Percentiles rank a stretch among this genome's conserved stretches.
Conservation (phyloP, 352 stramenopile species). For the Globisporangium perplexum region DNA sequence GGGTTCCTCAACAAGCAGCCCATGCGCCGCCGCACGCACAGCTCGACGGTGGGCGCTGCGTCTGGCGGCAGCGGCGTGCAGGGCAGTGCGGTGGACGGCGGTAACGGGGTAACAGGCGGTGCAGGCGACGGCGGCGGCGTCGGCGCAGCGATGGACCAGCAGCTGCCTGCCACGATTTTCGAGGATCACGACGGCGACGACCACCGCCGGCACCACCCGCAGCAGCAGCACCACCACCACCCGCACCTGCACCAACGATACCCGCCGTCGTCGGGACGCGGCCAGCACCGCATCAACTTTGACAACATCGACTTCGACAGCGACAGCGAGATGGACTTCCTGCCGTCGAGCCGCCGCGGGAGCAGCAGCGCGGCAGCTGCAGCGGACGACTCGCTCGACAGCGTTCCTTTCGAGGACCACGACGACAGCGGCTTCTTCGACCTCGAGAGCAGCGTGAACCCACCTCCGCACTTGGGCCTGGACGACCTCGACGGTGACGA, state of each 20-base stretch:
- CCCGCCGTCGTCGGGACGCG: conserved; percentile 38
- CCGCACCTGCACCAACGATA: conserved; percentile 9
- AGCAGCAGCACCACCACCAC: conserved; percentile 14
- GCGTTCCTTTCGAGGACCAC: conserved; percentile 49
- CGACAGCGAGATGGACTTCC: conserved; percentile 42
- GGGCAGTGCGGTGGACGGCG: conserved; percentile 10
- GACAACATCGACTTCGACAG: conserved; percentile 36
- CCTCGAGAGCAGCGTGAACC: conserved; percentile 33
- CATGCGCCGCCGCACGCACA: conserved; percentile 72
- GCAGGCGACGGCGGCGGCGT: conserved; percentile 3
- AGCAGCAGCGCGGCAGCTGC: conserved; percentile 14
- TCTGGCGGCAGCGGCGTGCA: conserved; percentile 10
- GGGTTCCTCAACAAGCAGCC: conserved; percentile 64
- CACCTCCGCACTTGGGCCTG: conserved; percentile 1
- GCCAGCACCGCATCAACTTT: conserved; percentile 56
- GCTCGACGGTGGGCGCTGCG: conserved; percentile 32
- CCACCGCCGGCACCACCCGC: conserved; percentile 14
- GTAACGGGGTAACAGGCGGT: conserved; percentile 1
- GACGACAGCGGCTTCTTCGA: conserved; percentile 37
- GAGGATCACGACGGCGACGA: conserved; percentile 29
- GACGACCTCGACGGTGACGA: conserved; percentile 19
- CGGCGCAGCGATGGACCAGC: conserved; percentile 24
- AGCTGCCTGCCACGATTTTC: conserved; percentile 49
- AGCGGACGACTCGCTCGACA: conserved; percentile 34
- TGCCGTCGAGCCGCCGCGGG: conserved; percentile 19